These are phyloP conservation scores for Penicillium vulpinum DNA, from an alignment of 2,329 filamentous ascomycete genomes.

Conservation along the genomic window DNA sequence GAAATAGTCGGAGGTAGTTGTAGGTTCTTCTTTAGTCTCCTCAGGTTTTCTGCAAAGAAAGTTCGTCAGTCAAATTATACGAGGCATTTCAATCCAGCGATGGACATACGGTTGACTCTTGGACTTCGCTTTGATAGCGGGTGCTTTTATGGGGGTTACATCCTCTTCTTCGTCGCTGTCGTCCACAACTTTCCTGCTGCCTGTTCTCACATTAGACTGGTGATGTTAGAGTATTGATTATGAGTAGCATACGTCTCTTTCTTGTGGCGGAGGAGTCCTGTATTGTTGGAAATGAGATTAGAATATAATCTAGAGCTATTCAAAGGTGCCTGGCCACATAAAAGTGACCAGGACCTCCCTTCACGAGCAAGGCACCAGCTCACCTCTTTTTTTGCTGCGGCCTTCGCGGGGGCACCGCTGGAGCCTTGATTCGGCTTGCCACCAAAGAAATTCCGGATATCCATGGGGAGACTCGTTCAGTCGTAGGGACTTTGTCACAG, in stretches of 20 bases:
- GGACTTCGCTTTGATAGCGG: slow-evolving; percentile 38
- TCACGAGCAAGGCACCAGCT: slow-evolving; percentile 20
- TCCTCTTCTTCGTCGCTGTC: slow-evolving; percentile 79
- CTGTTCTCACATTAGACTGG: slow-evolving; percentile 26
- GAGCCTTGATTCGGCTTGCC: slow-evolving; percentile 65
- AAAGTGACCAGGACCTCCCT: not conserved
- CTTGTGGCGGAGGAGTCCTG: slow-evolving; percentile 32
- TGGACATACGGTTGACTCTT: slow-evolving; percentile 51
- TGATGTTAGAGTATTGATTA: not conserved
- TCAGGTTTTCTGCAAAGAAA: slow-evolving; percentile 46
- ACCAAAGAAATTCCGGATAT: slow-evolving; percentile 90
- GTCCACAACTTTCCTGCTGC: slow-evolving; percentile 68
- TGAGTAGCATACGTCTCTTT: slow-evolving; percentile 37
- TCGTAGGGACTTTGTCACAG: not conserved
- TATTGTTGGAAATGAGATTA: slow-evolving; percentile 7
- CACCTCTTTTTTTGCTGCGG: slow-evolving; percentile 46
- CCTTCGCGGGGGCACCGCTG: slow-evolving; percentile 43
- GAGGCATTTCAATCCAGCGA: not conserved
- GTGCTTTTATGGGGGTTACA: slow-evolving; percentile 38
- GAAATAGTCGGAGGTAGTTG: slow-evolving; percentile 65
- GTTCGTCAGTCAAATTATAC: slow-evolving; percentile 7
- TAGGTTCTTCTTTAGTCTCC: slow-evolving; percentile 55
- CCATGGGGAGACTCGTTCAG: slow-evolving; percentile 57
- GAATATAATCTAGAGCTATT: not conserved
- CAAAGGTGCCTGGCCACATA: not conserved